A percentile compares a stretch with the other conserved stretches of the same genome.
These are phyloP conservation scores for Agastache rugosa DNA, from an alignment of 257 asterid genomes.

Conservation along the genomic window DNA sequence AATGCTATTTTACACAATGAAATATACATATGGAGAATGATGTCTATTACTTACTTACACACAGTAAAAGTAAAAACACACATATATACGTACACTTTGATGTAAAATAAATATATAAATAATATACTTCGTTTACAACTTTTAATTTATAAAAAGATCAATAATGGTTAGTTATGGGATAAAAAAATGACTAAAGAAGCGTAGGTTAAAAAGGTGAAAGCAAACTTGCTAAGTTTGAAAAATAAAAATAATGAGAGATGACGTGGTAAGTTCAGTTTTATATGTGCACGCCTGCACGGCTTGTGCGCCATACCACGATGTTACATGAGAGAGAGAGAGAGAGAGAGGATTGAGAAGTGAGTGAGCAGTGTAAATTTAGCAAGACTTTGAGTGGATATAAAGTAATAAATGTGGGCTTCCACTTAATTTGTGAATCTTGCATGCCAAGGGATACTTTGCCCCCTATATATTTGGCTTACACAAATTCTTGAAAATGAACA, in stretches of 20 bases:
- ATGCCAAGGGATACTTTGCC: conserved; percentile 1
- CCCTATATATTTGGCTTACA: neutral
- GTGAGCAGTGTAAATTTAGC: neutral
- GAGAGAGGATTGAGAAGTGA: neutral
- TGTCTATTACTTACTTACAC: too few relatives aligned
- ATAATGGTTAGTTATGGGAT: neutral
- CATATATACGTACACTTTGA: too few relatives aligned
- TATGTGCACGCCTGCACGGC: conserved; percentile 22
- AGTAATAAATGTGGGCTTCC: conserved; percentile 32
- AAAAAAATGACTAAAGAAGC: neutral
- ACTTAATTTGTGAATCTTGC: conserved; percentile 30
- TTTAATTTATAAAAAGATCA: neutral
- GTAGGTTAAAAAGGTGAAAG: neutral
- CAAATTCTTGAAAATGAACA: neutral
- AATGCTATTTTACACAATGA: too few relatives aligned
- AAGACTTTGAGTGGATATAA: conserved; percentile 30
- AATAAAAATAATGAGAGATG: neutral
- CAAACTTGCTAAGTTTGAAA: conserved; percentile 6
- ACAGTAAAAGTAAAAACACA: too few relatives aligned
- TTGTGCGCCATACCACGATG: conserved; percentile 3
- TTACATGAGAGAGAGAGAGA: neutral
- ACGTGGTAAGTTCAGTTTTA: neutral
- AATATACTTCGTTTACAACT: neutral
- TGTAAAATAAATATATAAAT: too few relatives aligned
- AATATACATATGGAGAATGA: too few relatives aligned